These are phyloP conservation scores for Candida caryicola DNA, from an alignment of 805 yeast species.

Conservation along the genomic window DNA sequence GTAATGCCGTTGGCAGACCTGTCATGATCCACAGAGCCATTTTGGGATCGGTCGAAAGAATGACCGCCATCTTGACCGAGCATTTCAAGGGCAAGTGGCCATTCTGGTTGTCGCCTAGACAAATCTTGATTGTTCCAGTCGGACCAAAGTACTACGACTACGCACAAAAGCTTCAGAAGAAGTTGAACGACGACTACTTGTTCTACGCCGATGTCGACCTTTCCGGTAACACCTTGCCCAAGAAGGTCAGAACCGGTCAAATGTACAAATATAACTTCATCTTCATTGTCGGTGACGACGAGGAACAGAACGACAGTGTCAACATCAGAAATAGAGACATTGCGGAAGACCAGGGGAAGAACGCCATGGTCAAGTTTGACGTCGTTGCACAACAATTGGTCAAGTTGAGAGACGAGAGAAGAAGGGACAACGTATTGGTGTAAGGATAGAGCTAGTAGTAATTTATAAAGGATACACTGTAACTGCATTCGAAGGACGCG, in stretches of 20 bases:
- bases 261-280: conserved; percentile 91
- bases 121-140: conserved; percentile 92
- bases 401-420: conserved; percentile 67
- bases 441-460: conserved; percentile 5
- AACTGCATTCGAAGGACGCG: no score
- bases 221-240: conserved; percentile 93
- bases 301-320: conserved; percentile 73
- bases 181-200: conserved; percentile 61
- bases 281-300: conserved; percentile 96
- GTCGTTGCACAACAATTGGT: conserved; percentile 68
- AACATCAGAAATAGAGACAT: conserved; percentile 97
- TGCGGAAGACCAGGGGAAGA: conserved; percentile 88
- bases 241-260: conserved; percentile 98
- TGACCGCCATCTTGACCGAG: conserved; percentile 97
- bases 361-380: conserved; percentile 72
- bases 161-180: conserved; percentile 76
- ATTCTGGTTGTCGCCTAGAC: conserved; percentile 99
- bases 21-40: conserved; percentile 99
- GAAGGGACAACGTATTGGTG: conserved; percentile 56
- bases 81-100: conserved; percentile 99
- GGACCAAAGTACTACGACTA: conserved; percentile 91
- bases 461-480: no score
- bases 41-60: conserved; percentile 96
- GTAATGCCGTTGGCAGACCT: conserved; percentile 70
- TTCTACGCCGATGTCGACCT: conserved; percentile 92